Evolutionary conservation across 345 rosid genomes (phyloP).

Genomic region (Salix exigua): DNA sequence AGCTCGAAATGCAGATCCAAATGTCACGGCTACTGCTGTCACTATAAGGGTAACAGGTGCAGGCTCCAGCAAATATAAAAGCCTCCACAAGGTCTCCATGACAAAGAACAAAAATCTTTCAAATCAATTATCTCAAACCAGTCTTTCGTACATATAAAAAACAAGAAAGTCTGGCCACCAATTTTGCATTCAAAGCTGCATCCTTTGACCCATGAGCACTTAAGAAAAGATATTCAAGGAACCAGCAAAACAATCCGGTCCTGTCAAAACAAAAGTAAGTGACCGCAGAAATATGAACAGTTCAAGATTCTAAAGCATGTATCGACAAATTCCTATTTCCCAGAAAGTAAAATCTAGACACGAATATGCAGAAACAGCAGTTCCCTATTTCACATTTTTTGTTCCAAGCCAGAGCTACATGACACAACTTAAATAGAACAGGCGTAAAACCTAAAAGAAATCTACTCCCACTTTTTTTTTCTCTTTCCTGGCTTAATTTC

Average conservation of each 20-base stretch:
- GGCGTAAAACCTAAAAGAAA: not conserved
- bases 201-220: slow-evolving; percentile 12
- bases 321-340: not conserved
- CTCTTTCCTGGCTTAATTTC: not conserved
- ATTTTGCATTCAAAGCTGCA: slow-evolving; percentile 28
- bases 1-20: slow-evolving; percentile 93
- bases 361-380: not conserved
- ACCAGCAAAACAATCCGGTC: slow-evolving; percentile 30
- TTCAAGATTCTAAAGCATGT: not conserved
- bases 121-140: slow-evolving; percentile 7
- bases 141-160: slow-evolving; percentile 10
- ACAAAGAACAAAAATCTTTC: slow-evolving; percentile 12
- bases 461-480: not conserved
- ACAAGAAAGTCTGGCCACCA: slow-evolving; percentile 1
- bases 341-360: not conserved
- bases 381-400: not conserved
- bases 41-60: slow-evolving; percentile 76
- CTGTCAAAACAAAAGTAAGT: slow-evolving; percentile 3
- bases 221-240: slow-evolving; percentile 29
- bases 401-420: not conserved
- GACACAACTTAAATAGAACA: not conserved
- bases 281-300: not conserved
- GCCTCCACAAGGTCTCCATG: slow-evolving; percentile 86
- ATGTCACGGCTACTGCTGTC: slow-evolving; percentile 85
- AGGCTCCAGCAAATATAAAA: slow-evolving; percentile 78